A percentile compares a stretch with the other conserved stretches of the same genome.
Evolutionary conservation across 1,284 basidiomycete genomes (phyloP).

Genomic region (Kalmanozyma brasiliensis): DNA sequence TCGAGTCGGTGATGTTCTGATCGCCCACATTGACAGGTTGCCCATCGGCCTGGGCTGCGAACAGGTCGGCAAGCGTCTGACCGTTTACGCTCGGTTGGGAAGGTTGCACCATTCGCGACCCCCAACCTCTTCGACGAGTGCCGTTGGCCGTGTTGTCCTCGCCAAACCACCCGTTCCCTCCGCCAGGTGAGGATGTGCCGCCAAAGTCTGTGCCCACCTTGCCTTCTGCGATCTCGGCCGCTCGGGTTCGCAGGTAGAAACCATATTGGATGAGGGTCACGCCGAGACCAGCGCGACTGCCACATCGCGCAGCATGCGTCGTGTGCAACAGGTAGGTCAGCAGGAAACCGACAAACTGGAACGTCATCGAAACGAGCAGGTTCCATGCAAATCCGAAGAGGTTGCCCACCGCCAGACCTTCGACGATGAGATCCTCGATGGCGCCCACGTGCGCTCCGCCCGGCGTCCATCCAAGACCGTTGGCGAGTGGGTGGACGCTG

Average conservation of each 20-base stretch:
- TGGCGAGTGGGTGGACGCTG: conserved; percentile 70
- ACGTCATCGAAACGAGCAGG: conserved; percentile 88
- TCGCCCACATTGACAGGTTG: conserved; percentile 68
- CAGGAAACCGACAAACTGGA: conserved; percentile 82
- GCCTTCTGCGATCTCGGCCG: conserved; percentile 67
- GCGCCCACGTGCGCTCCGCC: conserved; percentile 61
- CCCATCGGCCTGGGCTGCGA: conserved; percentile 66
- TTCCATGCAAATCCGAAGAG: conserved; percentile 81
- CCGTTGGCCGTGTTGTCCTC: conserved; percentile 20
- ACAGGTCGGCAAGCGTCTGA: conserved; percentile 51
- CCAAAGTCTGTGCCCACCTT: conserved; percentile 25
- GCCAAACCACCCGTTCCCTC: conserved; percentile 62
- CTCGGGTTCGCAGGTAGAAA: conserved; percentile 77
- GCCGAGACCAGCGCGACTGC: conserved; percentile 91
- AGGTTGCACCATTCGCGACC: conserved; percentile 17
- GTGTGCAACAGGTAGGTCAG: conserved; percentile 68
- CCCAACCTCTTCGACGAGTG: conserved; percentile 12
- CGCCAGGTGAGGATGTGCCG: conserved; percentile 25
- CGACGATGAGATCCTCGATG: conserved; percentile 72
- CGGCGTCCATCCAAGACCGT: conserved; percentile 66
- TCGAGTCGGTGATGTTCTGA: conserved; percentile 67
- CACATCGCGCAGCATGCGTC: conserved; percentile 93
- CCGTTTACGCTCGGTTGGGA: conserved; percentile 24
- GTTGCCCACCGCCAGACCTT: conserved; percentile 73
- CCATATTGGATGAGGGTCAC: conserved; percentile 88